Evolutionary conservation across 306 rosid species (phyloP), one percentile per base, ranked within the genome.

Genomic region (Rosa multiflora): DNA sequence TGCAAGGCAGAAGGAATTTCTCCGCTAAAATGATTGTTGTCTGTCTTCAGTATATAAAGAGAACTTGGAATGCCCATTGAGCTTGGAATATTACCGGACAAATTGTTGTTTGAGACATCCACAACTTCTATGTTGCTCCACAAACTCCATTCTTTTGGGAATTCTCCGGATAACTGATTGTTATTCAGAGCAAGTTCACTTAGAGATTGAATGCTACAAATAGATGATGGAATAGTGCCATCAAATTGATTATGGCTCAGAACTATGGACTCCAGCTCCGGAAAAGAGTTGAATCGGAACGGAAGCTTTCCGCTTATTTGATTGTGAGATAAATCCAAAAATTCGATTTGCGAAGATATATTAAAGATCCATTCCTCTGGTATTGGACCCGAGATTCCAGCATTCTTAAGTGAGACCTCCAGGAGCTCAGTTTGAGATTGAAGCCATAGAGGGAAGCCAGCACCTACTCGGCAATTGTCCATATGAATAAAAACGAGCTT

Each of bases 61-160:
- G 8, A 67, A 18, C 17, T 40, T 18, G 32, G 72, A 2, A 10
- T 9, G 4, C 32, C 51, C 51, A 67, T 20, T 67, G 32, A 20
- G 2, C 4, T 40, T 0, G 32, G 32, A 18, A 67, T 67, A 10
- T 42, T 67, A 8, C 72, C 72, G 1, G 35, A 42, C 6, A 67
- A 5, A 29, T 15, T 49, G 61, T 72, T 72, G 42, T 72, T 4
- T 8, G 26, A 2, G 6, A 72, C 46, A 49, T 72, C 75, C 2
- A 72, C 0, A 8, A 3, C 0, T 0, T 0, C 0, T 18, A 72
- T 29, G 0, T 0, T 0, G 0, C 15, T 8, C 46, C 59, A 10
- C 5, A 49, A 4, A 15, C 10, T 29, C 75, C 75, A 48, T 15
- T 0, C 26, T 8, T 4, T 8, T 4, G 17, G 29, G 5, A 72